Percentiles rank a stretch among this genome's conserved stretches.
Evolutionary conservation across 225 moss, liverwort and hornwort genomes (phyloP).

Genomic region (Physcomitrellopsis africana): DNA sequence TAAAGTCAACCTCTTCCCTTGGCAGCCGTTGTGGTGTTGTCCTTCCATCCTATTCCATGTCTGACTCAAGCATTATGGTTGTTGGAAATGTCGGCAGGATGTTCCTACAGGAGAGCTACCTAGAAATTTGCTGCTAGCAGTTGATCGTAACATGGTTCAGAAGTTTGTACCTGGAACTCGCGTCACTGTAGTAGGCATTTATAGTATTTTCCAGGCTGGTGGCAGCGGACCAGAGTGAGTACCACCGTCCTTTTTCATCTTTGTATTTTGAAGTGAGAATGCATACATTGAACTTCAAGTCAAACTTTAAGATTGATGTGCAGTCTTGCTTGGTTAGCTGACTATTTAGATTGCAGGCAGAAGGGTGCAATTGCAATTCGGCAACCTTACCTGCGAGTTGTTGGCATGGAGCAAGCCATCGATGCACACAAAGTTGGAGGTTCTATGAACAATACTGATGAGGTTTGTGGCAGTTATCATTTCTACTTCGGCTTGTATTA

Average conservation of each 20-base stretch:
- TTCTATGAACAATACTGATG: constrained; percentile 65
- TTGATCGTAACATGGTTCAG: constrained; percentile 92
- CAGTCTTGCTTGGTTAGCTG: constrained; percentile 22
- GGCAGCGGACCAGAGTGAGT: constrained; percentile 77
- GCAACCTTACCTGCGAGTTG: constrained; percentile 88
- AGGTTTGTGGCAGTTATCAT: constrained; percentile 49
- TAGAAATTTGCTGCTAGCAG: constrained; percentile 86
- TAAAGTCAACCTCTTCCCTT: constrained; percentile 1
- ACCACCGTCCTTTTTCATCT: constrained; percentile 11
- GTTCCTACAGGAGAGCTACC: constrained; percentile 97
- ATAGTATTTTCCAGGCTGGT: constrained; percentile 94
- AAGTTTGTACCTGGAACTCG: constrained; percentile 95
- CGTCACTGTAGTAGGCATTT: constrained; percentile 90
- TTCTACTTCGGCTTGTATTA: not conserved
- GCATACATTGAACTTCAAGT: not conserved
- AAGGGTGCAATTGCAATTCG: constrained; percentile 92
- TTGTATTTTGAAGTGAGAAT: not conserved
- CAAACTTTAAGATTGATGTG: constrained; percentile 1
- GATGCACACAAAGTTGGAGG: constrained; percentile 74
- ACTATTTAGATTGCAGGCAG: constrained; percentile 53
- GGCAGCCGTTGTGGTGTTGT: not conserved
- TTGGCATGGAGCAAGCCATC: constrained; percentile 84
- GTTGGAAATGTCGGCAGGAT: constrained; percentile 56
- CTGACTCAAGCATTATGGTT: not conserved
- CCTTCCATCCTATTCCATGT: not conserved